These are phyloP conservation scores for Emericellopsis cladophorae DNA, from an alignment of 2,329 filamentous ascomycete species.

Conservation along the genomic window DNA sequence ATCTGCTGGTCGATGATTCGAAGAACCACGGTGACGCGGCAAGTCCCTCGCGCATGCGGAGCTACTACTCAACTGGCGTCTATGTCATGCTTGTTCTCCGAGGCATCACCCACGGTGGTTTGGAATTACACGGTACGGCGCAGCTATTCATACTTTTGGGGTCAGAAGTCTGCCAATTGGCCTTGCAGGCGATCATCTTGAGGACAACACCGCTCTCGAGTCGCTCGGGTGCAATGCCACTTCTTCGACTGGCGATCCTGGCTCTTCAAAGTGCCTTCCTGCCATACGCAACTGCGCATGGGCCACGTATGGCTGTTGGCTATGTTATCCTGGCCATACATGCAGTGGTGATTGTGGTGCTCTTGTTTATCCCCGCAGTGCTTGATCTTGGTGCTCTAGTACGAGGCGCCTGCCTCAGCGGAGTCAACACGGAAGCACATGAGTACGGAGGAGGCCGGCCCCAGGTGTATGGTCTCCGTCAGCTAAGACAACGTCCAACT, in stretches of 20 bases:
- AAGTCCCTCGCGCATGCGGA: slow-evolving; percentile 27
- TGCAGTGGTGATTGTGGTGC: slow-evolving; percentile 31
- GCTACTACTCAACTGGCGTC: slow-evolving; percentile 51
- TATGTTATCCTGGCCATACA: slow-evolving; percentile 57
- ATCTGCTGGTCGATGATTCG: slow-evolving; percentile 32
- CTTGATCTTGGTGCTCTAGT: not conserved
- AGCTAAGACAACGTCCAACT: not conserved
- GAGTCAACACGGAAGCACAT: not conserved
- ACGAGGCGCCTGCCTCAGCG: too few species aligned
- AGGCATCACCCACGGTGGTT: slow-evolving; percentile 54
- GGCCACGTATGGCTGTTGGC: slow-evolving; percentile 54
- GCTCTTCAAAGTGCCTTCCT: slow-evolving; percentile 29
- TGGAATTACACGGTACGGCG: slow-evolving; percentile 42
- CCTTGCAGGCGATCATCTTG: slow-evolving; percentile 7
- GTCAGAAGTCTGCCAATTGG: slow-evolving; percentile 53
- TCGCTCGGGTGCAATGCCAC: slow-evolving; percentile 52
- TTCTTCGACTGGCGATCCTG: slow-evolving; percentile 33
- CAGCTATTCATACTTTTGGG: slow-evolving; percentile 57
- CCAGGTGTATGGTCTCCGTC: not conserved
- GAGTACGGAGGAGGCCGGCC: not conserved
- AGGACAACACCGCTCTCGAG: slow-evolving; percentile 51
- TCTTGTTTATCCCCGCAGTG: not conserved
- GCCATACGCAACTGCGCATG: slow-evolving; percentile 48
- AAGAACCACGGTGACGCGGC: slow-evolving; percentile 51
- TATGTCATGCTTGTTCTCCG: slow-evolving; percentile 52